Evolutionary conservation across 1,284 basidiomycete genomes (phyloP).

Genomic region (Cryptococcus floricola): DNA sequence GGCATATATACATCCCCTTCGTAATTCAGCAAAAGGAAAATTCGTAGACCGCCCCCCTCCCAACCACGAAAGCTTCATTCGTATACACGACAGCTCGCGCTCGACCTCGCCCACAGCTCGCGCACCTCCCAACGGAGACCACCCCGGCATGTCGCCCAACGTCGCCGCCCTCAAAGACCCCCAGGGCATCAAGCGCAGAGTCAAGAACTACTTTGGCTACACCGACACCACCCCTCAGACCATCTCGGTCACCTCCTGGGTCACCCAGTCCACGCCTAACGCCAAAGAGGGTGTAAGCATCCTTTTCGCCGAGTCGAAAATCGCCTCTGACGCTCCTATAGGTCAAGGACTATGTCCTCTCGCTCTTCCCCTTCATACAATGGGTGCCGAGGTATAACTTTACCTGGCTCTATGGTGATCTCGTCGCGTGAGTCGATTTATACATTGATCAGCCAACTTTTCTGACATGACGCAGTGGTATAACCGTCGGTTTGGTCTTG

Average conservation of each 20-base stretch:
- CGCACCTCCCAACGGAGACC: background rate
- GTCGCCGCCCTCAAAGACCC: background rate
- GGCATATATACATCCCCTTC: background rate
- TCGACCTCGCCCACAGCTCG: background rate
- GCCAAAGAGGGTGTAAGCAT: constrained; percentile 24
- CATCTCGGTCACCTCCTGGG: constrained; percentile 30
- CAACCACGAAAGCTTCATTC: background rate
- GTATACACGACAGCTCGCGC: background rate
- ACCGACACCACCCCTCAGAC: constrained; percentile 37
- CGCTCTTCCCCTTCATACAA: constrained; percentile 74
- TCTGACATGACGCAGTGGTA: constrained; percentile 48
- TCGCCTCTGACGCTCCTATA: background rate
- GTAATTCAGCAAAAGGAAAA: constrained; percentile 1
- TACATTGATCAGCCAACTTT: background rate
- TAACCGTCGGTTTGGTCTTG: constrained; percentile 86
- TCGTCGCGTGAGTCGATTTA: constrained; percentile 60
- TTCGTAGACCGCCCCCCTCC: constrained; percentile 1
- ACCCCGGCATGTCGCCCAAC: constrained; percentile 2
- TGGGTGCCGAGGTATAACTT: constrained; percentile 78
- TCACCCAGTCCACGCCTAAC: constrained; percentile 23
- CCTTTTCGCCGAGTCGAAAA: background rate
- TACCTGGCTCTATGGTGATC: constrained; percentile 58
- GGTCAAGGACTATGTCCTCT: constrained; percentile 60
- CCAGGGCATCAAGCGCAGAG: constrained; percentile 11
- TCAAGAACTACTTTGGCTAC: constrained; percentile 35